These are phyloP conservation scores for Parietaria judaica DNA, from an alignment of 306 rosid species.

Conservation along the genomic window DNA sequence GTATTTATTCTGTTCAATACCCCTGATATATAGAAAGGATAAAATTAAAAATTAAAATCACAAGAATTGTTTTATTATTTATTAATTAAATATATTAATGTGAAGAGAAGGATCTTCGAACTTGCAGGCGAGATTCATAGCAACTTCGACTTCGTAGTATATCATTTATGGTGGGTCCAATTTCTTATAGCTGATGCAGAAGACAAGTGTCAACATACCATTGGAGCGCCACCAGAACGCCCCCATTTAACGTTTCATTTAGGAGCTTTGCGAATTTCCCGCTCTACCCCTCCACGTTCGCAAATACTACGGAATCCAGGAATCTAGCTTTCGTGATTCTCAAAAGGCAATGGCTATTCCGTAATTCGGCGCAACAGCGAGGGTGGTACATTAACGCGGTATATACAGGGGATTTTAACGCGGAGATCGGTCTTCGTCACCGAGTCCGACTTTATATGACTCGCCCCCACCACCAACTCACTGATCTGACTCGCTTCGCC, in stretches of 20 bases:
- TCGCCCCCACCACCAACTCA: background rate
- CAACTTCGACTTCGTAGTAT: background rate
- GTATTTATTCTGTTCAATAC: too few relatives aligned
- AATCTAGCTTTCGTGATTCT: too few relatives aligned
- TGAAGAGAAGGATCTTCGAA: constrained; percentile 6
- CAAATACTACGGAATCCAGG: background rate
- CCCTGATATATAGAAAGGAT: background rate
- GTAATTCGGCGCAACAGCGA: constrained; percentile 13
- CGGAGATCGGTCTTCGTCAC: constrained; percentile 14
- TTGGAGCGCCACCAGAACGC: constrained; percentile 19
- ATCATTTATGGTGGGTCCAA: background rate
- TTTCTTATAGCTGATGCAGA: background rate
- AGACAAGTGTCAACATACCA: constrained; percentile 12
- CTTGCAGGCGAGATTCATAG: background rate
- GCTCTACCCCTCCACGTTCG: constrained; percentile 6
- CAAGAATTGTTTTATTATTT: too few relatives aligned
- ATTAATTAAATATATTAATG: background rate
- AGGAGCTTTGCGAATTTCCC: background rate
- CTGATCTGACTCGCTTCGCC: constrained; percentile 4
- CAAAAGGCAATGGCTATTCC: constrained; percentile 1
- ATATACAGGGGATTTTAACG: constrained; percentile 31
- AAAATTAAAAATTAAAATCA: background rate
- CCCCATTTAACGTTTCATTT: background rate
- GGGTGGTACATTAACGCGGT: constrained; percentile 32
- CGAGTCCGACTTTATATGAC: background rate